Evolutionary conservation across 176 grass and related monocot species (phyloP).

Genomic region (Chrysopogon serrulatus): DNA sequence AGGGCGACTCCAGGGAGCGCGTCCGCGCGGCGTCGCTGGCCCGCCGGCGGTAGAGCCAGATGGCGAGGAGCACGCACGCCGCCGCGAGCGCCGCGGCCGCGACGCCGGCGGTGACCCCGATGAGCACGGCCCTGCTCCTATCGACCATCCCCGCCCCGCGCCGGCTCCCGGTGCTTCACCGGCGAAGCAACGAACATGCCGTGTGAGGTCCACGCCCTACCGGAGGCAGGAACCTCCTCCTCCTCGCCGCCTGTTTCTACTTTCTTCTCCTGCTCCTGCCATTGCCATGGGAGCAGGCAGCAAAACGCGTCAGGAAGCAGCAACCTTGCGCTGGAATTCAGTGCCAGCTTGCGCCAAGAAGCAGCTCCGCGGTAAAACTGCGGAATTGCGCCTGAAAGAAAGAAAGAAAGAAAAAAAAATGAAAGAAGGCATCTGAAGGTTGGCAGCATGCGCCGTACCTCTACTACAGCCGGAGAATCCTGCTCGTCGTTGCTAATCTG

Average conservation of each 20-base stretch:
- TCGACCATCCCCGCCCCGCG: slow-evolving; percentile 29
- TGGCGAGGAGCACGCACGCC: slow-evolving; percentile 35
- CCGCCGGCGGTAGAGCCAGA: slow-evolving; percentile 50
- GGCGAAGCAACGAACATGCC: slow-evolving; percentile 42
- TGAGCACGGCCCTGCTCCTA: slow-evolving; percentile 8
- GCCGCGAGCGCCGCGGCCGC: slow-evolving; percentile 36
- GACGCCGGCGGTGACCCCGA: slow-evolving; percentile 47
- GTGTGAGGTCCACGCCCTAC: background rate
- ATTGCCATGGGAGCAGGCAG: slow-evolving; percentile 5
- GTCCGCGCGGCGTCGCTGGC: slow-evolving; percentile 8
- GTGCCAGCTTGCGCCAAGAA: background rate
- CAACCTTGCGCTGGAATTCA: background rate
- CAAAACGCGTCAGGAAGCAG: background rate
- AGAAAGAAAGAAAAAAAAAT: too few relatives aligned
- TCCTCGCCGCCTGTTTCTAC: background rate
- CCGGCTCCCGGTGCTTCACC: background rate
- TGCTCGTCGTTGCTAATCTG: background rate
- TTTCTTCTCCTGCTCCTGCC: background rate
- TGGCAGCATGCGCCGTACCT: slow-evolving; percentile 22
- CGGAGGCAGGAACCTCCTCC: background rate
- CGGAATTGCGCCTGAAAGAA: background rate
- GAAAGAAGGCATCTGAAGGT: too few relatives aligned
- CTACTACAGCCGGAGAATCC: background rate
- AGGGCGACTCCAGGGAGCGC: slow-evolving; percentile 31
- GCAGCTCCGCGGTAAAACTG: background rate